phyloP scores from a whole-genome alignment of 192 early-diverging fungal genomes.

The Podila minutissima region DNA sequence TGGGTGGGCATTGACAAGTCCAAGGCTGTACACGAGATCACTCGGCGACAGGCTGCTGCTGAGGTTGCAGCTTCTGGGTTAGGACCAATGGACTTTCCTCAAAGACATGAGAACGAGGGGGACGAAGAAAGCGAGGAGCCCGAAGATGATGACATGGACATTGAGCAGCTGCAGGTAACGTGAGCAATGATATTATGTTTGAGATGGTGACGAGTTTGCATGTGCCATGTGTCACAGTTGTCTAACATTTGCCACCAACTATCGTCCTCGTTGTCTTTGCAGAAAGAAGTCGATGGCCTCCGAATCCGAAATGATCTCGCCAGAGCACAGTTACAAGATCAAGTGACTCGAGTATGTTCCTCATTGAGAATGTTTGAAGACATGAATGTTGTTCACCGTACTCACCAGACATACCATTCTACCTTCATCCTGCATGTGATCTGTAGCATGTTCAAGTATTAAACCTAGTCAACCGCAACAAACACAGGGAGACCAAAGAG shows the following conservation, averaged over 20 bases:
- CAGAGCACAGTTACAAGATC: constrained; percentile 32
- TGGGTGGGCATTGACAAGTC: constrained; percentile 69
- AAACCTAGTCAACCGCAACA: constrained; percentile 39
- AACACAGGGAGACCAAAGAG: constrained; percentile 22
- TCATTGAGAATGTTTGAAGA: neutral
- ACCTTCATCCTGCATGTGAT: neutral
- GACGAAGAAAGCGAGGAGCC: constrained; percentile 46
- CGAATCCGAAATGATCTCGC: constrained; percentile 19
- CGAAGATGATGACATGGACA: constrained; percentile 44
- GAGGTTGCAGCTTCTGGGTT: neutral
- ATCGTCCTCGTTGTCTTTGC: neutral
- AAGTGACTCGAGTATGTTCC: constrained; percentile 27
- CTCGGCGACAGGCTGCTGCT: neutral
- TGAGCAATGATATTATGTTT: too few species aligned
- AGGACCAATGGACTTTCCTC: neutral
- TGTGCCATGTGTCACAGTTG: too few species aligned
- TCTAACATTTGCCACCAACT: too few species aligned
- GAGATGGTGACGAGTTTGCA: too few species aligned
- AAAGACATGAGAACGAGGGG: constrained; percentile 3
- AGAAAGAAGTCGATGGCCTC: constrained; percentile 31
- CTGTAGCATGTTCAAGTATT: constrained; percentile 41
- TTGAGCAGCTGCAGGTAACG: constrained; percentile 36
- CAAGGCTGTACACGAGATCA: constrained; percentile 18
- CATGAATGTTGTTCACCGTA: neutral
- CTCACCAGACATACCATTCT: neutral